Evolutionary conservation across 768 basidiomycete genomes (phyloP).

Genomic region (Amyloporia xantha): DNA sequence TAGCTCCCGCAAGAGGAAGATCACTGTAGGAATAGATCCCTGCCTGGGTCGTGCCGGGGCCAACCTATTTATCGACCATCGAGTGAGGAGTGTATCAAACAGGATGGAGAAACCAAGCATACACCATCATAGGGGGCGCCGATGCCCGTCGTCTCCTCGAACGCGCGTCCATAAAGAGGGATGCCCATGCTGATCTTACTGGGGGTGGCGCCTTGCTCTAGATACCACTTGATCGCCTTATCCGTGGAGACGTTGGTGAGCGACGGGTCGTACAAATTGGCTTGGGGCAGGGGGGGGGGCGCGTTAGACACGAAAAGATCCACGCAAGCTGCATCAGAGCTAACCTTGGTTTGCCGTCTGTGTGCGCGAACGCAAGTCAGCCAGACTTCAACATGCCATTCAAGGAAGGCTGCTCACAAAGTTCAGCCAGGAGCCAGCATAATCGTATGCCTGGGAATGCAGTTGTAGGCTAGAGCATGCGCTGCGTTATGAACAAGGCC

Average conservation of each 20-base stretch:
- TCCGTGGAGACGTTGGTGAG: constrained; percentile 65
- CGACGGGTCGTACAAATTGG: constrained; percentile 62
- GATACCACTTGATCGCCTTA: constrained; percentile 54
- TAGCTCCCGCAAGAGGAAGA: constrained; percentile 47
- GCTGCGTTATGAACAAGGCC: neutral
- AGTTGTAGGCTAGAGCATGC: neutral
- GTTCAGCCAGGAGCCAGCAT: constrained; percentile 69
- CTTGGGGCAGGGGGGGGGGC: too few species aligned
- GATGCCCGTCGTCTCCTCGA: constrained; percentile 62
- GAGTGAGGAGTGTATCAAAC: neutral
- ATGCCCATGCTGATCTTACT: constrained; percentile 69
- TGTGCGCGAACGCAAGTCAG: neutral
- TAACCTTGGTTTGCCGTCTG: constrained; percentile 40
- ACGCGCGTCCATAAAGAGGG: constrained; percentile 76
- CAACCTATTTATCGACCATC: constrained; percentile 37
- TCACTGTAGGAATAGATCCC: constrained; percentile 74
- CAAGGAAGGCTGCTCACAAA: constrained; percentile 1
- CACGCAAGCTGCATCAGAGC: too few species aligned
- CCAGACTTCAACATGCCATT: too few species aligned
- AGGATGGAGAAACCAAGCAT: too few species aligned
- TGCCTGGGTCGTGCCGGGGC: constrained; percentile 63
- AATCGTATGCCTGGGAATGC: constrained; percentile 55
- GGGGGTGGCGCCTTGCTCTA: constrained; percentile 52
- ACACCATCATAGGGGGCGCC: constrained; percentile 65
- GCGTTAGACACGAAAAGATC: too few species aligned